Base-by-base conservation (phyloP, 805 yeast species). In the Candida montana region DNA sequence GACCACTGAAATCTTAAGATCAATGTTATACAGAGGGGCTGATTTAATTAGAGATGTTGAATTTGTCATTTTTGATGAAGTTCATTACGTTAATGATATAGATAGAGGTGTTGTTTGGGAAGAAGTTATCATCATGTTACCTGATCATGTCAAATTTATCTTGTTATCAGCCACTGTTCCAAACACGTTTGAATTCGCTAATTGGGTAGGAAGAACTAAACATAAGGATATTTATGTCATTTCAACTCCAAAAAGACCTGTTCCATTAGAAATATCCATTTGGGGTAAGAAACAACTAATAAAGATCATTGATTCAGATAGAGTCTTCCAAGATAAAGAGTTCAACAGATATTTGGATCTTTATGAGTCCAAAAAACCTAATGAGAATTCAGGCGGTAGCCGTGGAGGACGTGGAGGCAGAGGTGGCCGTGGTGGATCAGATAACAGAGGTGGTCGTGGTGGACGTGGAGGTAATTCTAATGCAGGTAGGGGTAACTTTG, bases 71-170 rank as follows among this genome's bases (percentile, higher is more conserved):
- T 93, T 93, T 60, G 99, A 93, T 66, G 99, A 93, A 60, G 99
- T 93, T 2, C 99, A 93, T 64, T 93, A 93, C 59, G 96, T 93
- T 48, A 93, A 93, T 61, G 99, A 93, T 65, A 82, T 87, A 44
- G 96, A 88, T 55, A 79, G 99, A 62, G 99, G 99, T 57, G 99
- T 93, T 12, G 99, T 93, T 4, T 93, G 99, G 99, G 99, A 93
- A 67, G 99, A 93, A 64, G 97, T 93, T 18, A 93, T 93, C 47
- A 93, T 93, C 52, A 88, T 93, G 95, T 69, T 93, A 27, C 99
- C 99, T 0, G 96, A 90, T 49, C 97, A 93, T 58, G 93, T 93
- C 44, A 91, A 91, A 57, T 84, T 86, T 53, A 88, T 93, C 48
- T 68, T 93, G 31, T 69, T 93, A 31, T 87, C 96, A 11, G 99